These are phyloP conservation scores for Penicillium antarcticum DNA, from an alignment of 495 filamentous ascomycete species.

Conservation along the genomic window DNA sequence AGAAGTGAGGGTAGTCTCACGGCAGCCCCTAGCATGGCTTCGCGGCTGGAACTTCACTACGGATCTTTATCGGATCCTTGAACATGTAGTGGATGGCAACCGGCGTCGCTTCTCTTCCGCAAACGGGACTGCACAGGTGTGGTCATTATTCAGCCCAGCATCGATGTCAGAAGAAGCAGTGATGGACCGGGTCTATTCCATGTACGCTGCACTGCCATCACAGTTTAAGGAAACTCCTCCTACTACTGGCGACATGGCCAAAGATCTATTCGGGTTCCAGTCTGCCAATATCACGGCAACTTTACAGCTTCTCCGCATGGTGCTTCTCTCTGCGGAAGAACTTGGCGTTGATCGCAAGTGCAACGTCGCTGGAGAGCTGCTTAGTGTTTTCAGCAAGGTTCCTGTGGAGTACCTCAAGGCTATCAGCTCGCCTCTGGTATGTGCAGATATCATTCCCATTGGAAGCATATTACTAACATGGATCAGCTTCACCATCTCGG, in stretches of 20 bases:
- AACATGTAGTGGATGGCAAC: conserved; percentile 40
- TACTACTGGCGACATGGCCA: conserved; percentile 26
- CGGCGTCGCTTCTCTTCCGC: conserved; percentile 24
- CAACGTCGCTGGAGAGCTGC: conserved; percentile 43
- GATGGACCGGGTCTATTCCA: conserved; percentile 35
- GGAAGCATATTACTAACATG: neutral
- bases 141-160: conserved; percentile 23
- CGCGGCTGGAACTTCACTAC: conserved; percentile 52
- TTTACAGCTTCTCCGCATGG: conserved; percentile 48
- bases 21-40: conserved; percentile 38
- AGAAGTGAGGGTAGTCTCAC: conserved; percentile 8
- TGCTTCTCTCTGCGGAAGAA: conserved; percentile 41
- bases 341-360: conserved; percentile 44
- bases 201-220: conserved; percentile 37
- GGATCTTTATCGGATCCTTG: conserved; percentile 48
- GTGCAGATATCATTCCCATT: neutral
- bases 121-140: conserved; percentile 26
- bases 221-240: conserved; percentile 35
- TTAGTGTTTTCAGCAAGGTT: conserved; percentile 42
- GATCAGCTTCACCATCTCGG: conserved; percentile 43
- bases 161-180: conserved; percentile 29
- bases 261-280: conserved; percentile 47
- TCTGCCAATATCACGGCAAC: conserved; percentile 53
- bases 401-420: conserved; percentile 43
- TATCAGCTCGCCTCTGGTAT: conserved; percentile 47